These are phyloP conservation scores for Diutina rugosa DNA, from an alignment of 1,139 yeast species.

Conservation along the genomic window DNA sequence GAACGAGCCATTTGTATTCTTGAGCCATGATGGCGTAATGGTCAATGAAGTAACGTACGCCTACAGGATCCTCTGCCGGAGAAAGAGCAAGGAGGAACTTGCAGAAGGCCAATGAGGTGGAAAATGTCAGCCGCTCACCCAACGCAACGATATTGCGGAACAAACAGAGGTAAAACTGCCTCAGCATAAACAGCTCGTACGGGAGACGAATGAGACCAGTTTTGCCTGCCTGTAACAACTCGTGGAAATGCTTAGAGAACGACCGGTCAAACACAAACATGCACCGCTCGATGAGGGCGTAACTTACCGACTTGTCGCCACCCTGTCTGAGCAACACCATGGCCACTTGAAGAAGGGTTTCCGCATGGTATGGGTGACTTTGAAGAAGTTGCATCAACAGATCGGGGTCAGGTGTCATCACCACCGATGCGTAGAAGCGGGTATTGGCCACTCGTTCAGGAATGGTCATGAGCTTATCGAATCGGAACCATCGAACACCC, in stretches of 20 bases:
- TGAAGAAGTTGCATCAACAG: slow-evolving; percentile 43
- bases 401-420: slow-evolving; percentile 61
- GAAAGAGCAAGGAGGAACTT: slow-evolving; percentile 55
- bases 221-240: slow-evolving; percentile 35
- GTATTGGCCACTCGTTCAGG: slow-evolving; percentile 39
- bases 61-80: slow-evolving; percentile 77
- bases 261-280: slow-evolving; percentile 66
- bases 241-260: slow-evolving; percentile 27
- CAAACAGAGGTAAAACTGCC: slow-evolving; percentile 64
- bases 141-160: slow-evolving; percentile 61
- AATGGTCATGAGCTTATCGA: slow-evolving; percentile 24
- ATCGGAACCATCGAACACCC: slow-evolving; percentile 45
- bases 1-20: slow-evolving; percentile 49
- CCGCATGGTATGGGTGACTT: slow-evolving; percentile 61
- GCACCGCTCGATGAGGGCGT: slow-evolving; percentile 64
- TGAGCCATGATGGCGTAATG: slow-evolving; percentile 60
- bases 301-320: slow-evolving; percentile 52
- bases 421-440: slow-evolving; percentile 55
- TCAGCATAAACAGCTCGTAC: slow-evolving; percentile 58
- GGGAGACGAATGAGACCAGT: slow-evolving; percentile 60
- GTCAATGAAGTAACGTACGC: slow-evolving; percentile 74
- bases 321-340: slow-evolving; percentile 69
- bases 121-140: slow-evolving; percentile 67
- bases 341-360: slow-evolving; percentile 70
- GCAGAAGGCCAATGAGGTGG: slow-evolving; percentile 65